Percentiles rank a stretch among this genome's conserved stretches.
Conservation (phyloP, 2,329 filamentous ascomycete species). For the Aureobasidium sp. region DNA sequence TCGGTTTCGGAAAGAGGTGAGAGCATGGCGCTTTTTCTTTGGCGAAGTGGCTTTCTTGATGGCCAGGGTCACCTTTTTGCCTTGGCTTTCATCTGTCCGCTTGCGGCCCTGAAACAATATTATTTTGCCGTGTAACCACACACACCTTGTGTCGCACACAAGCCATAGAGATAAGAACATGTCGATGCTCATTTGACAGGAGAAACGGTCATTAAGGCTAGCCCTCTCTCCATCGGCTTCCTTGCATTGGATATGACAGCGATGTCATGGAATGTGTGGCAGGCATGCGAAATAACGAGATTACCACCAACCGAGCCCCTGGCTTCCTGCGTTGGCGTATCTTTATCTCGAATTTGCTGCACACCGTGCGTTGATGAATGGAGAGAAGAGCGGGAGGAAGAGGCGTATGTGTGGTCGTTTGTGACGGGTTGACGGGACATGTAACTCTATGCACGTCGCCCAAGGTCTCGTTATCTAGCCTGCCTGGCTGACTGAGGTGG, state of each 20-base stretch:
- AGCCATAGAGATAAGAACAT: not conserved
- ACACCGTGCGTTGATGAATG: not conserved
- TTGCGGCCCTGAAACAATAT: not conserved
- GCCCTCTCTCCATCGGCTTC: not conserved
- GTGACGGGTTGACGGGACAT: not conserved
- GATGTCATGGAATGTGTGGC: not conserved
- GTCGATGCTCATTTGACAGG: not conserved
- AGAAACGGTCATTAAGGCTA: not conserved
- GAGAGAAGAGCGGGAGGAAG: not conserved
- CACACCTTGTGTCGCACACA: not conserved
- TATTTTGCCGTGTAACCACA: not conserved
- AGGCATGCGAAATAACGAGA: not conserved
- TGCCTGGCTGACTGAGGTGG: too few relatives aligned
- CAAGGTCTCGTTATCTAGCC: not conserved
- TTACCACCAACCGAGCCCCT: conserved; percentile 6
- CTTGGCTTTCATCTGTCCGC: not conserved
- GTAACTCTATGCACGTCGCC: not conserved
- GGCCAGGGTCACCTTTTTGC: not conserved
- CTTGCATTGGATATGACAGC: not conserved
- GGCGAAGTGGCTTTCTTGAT: not conserved
- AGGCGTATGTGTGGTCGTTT: not conserved
- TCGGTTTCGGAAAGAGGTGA: not conserved
- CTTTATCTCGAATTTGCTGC: not conserved
- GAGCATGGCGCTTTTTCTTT: not conserved
- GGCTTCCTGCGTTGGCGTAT: not conserved